Evolutionary conservation across 1,139 yeast genomes (phyloP).

Genomic region (Candida smagusa): DNA sequence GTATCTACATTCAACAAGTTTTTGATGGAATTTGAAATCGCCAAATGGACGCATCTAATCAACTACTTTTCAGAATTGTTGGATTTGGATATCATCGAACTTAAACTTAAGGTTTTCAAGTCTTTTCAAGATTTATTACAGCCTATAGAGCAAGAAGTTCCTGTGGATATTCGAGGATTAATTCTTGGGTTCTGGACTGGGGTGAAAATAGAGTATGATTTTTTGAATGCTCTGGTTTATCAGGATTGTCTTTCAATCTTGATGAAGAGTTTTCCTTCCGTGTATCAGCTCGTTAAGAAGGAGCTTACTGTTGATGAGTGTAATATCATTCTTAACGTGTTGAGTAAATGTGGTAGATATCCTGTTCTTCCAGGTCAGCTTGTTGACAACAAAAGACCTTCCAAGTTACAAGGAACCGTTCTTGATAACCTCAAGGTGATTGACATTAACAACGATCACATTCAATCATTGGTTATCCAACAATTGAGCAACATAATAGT

Average conservation of each 20-base stretch:
- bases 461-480: constrained; percentile 45
- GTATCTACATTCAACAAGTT: constrained; percentile 49
- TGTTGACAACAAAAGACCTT: constrained; percentile 47
- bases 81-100: constrained; percentile 39
- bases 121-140: constrained; percentile 47
- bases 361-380: constrained; percentile 56
- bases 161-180: constrained; percentile 30
- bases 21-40: constrained; percentile 26
- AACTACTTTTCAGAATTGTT: constrained; percentile 42
- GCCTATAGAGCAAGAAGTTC: constrained; percentile 18
- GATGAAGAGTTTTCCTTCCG: constrained; percentile 46
- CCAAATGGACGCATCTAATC: constrained; percentile 49
- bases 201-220: constrained; percentile 58
- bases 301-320: constrained; percentile 31
- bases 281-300: constrained; percentile 35
- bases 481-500: constrained; percentile 52
- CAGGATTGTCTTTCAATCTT: constrained; percentile 56
- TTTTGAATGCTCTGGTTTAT: constrained; percentile 43
- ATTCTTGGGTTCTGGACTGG: constrained; percentile 64
- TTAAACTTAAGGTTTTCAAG: constrained; percentile 51
- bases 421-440: constrained; percentile 42
- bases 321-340: constrained; percentile 41
- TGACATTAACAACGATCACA: constrained; percentile 25
- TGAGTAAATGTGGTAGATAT: constrained; percentile 62
- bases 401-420: constrained; percentile 53